Evolutionary conservation across 108 stramenopile species (phyloP).

Genomic region (Nitzschia sp.): DNA sequence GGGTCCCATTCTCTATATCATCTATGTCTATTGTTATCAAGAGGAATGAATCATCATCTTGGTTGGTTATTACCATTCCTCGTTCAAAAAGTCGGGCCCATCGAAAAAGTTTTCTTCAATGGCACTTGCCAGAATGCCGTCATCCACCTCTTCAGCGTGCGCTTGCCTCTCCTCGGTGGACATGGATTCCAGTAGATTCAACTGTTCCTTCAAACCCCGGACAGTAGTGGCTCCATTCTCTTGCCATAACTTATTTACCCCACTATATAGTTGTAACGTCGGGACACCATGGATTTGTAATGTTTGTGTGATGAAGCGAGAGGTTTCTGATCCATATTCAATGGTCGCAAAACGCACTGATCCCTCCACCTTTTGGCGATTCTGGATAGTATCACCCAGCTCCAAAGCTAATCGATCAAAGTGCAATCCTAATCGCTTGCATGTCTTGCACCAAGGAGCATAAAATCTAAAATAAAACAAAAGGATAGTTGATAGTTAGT

Average conservation of each 20-base stretch:
- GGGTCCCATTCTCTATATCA: neutral
- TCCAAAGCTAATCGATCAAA: constrained; percentile 26
- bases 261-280: constrained; percentile 26
- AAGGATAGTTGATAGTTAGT: neutral
- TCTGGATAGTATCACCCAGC: constrained; percentile 18
- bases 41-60: neutral
- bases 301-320: constrained; percentile 14
- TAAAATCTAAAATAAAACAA: constrained; percentile 18
- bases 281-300: constrained; percentile 26
- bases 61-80: constrained; percentile 27
- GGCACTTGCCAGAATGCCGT: constrained; percentile 19
- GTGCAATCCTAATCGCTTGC: constrained; percentile 23
- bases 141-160: constrained; percentile 23
- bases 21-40: too few species aligned
- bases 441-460: constrained; percentile 37
- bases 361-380: constrained; percentile 20
- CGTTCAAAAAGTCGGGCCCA: constrained; percentile 25
- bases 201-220: constrained; percentile 1
- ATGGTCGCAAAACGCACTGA: constrained; percentile 23
- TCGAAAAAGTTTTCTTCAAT: constrained; percentile 34
- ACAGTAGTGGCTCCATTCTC: constrained; percentile 8
- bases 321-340: constrained; percentile 7
- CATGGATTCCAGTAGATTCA: neutral
- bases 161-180: neutral
- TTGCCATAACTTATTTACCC: constrained; percentile 18